Base-by-base conservation (phyloP, 192 early-diverging fungal genomes). In the Entrophospora sp. region DNA sequence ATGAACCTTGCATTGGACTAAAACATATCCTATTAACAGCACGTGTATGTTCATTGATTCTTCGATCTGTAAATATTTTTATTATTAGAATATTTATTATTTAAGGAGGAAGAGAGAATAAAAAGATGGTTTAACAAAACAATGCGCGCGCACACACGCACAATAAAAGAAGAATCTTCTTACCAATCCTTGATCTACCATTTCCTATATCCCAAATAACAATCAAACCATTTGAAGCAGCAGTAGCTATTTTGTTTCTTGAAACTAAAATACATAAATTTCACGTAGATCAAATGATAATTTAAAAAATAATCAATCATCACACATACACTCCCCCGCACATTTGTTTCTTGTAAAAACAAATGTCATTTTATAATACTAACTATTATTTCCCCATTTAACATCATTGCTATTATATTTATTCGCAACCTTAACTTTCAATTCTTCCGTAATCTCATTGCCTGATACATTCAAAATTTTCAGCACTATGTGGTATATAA, bases 1-100 rank as follows among this genome's bases (percentile, higher is more conserved):
- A 66, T 28, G 77, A 69, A 6, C 79, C 81, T 34, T 90, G 84
- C 0, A 76, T 82, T 0, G 89, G 88, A 53, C 87, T 86, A 70
- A 93, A 89, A 20, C 78, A 85, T 44, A 93, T 81, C n/a, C 87
- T 72, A 75, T 91, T 89, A 8, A 93, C 88, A 6, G 81, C 81
- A 59, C 85, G 81, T 6, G 78, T 65, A 66, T 92, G 90, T 48
- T 89, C 90, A 16, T 72, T 83, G 45, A 93, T 80, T 2, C 81
- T 73, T 24, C 83, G 58, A 35, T 87, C 89, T 83, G 9, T 20
- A 37, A 37, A 32, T 16, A 61, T 45, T 5, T 10, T 7, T n/a
- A 8, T 27, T 6, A 6, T 24, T 51, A 9, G 20, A 51, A 7
- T 7, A 27, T 7, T 24, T 10, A 8, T 18, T 6, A 51, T 7